Base-by-base conservation (phyloP, 1,284 basidiomycete species). In the Melampsora americana region DNA sequence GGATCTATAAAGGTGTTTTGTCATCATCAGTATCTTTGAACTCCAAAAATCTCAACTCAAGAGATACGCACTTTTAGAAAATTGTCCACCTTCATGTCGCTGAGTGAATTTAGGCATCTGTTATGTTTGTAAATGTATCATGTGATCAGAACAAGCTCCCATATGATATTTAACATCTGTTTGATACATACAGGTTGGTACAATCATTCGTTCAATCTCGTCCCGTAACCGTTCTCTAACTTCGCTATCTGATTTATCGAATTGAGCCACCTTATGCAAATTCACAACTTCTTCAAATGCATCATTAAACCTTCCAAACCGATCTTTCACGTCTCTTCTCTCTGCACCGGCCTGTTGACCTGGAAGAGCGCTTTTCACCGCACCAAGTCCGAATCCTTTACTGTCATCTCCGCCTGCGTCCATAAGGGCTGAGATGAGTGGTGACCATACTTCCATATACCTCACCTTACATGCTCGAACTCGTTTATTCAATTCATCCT, bases 371-470 rank as follows among this genome's bases (percentile, higher is more conserved):
- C 79, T 79, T 46, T 75, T 75, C 20, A 75, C 73, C 3, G 66
- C 73, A 7, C 73, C 73, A 23, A 75, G 56, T 9, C 60, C 60
- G 18, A 62, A 62, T 12, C 73, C 73, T n/a, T 75, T 75, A 12
- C 73, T 65, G 6, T 78, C 80, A 16, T 78, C 79, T 66, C 79
- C 77, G 1, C 81, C 81, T 5, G 80, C 81, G 67, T 82, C 81
- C 77, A 82, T 79, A 12, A 82, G 59, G n/a, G 80, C 80, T 4
- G 78, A 77, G 12, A 82, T 81, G 32, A 82, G 78, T 2, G 81
- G 80, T 2, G 78, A 79, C 79, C 81, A 82, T 32, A 81, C 78
- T 60, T 82, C 81, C 44, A 82, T 75, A 75, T 82, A 82, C 32
- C 78, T 44, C 0, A 80, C 79, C 60, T 81, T 81, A 59, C 78